Percentiles rank a stretch among this genome's conserved stretches.
These are phyloP conservation scores for Vitis hybrid DNA, from an alignment of 177 flowering plant species.

Conservation along the genomic window DNA sequence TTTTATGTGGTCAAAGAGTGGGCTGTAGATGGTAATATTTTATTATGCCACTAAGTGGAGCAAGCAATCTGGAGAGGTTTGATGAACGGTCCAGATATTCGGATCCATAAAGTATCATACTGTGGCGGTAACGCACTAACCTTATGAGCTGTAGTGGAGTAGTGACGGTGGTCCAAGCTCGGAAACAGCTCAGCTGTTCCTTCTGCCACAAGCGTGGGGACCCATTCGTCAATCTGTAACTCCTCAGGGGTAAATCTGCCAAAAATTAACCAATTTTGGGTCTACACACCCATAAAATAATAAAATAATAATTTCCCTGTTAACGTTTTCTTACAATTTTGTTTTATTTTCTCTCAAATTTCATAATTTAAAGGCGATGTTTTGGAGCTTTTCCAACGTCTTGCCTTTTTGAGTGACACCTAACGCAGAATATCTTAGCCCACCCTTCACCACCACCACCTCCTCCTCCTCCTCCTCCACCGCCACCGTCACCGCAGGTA, in stretches of 20 bases:
- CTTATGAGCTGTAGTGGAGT: constrained; percentile 16
- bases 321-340: background rate
- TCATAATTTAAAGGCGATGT: constrained; percentile 6
- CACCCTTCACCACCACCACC: constrained; percentile 23
- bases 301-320: background rate
- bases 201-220: constrained; percentile 20
- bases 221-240: background rate
- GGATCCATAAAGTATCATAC: background rate
- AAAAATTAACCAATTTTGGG: background rate
- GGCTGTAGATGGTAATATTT: no score
- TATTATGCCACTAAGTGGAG: background rate
- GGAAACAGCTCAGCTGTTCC: constrained; percentile 28
- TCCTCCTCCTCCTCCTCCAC: background rate
- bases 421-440: constrained; percentile 19
- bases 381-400: constrained; percentile 24
- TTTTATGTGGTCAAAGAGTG: no score
- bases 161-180: constrained; percentile 34
- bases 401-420: constrained; percentile 34
- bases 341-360: background rate
- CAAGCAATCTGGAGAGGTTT: background rate
- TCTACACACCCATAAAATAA: background rate
- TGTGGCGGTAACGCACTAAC: background rate
- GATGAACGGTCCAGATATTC: background rate
- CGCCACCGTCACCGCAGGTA: background rate
- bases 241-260: constrained; percentile 13